Base-by-base conservation (phyloP, 1,284 basidiomycete species). In the Cutaneotrichosporon cutaneum region DNA sequence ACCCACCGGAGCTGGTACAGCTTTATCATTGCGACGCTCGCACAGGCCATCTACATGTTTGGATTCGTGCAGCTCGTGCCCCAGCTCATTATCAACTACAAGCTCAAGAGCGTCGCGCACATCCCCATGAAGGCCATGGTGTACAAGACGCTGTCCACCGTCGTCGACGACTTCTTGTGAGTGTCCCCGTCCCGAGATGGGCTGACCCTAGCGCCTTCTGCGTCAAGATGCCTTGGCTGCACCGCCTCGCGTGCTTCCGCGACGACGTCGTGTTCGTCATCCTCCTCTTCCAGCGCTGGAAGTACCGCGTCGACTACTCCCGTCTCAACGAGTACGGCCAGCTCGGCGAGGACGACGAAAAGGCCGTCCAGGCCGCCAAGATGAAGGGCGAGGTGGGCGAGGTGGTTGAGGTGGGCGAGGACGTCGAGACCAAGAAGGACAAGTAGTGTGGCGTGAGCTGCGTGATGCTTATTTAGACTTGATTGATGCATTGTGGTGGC, bases 321-420 rank as follows among this genome's bases (percentile, higher is more conserved):
- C 88, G 95, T 68, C 85, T 92, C 68, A 99, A 99, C 79, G 95
- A 98, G 82, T 97, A 92, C 75, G 94, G 94, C 60, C 90, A 94
- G 81, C 88, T 92, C 69, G 80, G 67, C 52, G 75, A 77, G 57
- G 76, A 48, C 33, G 62, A 35, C 47, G 22, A 44, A n/a, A n/a
- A 9, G 11, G 51, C 21, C 14, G n/a, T 21, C 26, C 45, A 63
- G 59, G 64, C 51, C 22, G 63, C 57, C n/a, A 63, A 69, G 58
- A 55, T 39, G n/a, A 72, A 75, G 69, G 88, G 92, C 70, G 79
- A 68, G 48, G 72, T 16, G 6, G 24, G 4, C 32, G 30, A 30
- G 2, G 50, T 72, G 54, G 73, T 70, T 52, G 73, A 69, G 68
- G n/a, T n/a, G n/a, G 24, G 4, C 32, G 30, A 30, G 2, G 50